Conservation (phyloP, 2,329 filamentous ascomycete species). For the Calonectria pauciramosa region DNA sequence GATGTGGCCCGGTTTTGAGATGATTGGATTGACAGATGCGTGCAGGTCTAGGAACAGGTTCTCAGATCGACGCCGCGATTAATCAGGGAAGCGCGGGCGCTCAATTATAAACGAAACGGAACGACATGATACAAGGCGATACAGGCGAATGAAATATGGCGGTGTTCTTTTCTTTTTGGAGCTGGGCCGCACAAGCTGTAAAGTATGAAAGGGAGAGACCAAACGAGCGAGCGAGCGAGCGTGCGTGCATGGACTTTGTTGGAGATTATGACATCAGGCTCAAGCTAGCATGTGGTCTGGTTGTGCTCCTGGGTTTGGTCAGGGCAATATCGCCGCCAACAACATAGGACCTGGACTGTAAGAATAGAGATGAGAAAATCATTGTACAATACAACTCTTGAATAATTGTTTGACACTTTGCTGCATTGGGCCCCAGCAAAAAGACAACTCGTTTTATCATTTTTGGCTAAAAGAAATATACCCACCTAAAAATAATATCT, state of each 20-base stretch:
- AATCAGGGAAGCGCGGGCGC: background rate
- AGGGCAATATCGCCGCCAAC: background rate
- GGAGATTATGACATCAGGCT: background rate
- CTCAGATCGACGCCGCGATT: background rate
- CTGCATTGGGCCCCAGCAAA: too few relatives aligned
- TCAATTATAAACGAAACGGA: background rate
- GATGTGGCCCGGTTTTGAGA: conserved; percentile 49
- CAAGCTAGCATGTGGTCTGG: background rate
- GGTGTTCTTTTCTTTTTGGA: background rate
- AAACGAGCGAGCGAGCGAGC: background rate
- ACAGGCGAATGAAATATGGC: background rate
- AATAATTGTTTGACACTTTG: too few relatives aligned
- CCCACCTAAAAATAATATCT: too few relatives aligned
- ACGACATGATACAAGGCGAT: background rate
- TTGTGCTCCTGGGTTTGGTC: background rate
- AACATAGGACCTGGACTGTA: background rate
- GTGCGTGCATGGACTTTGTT: background rate
- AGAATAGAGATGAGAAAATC: background rate
- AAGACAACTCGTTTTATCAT: too few relatives aligned
- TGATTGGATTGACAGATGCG: background rate
- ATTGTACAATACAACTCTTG: too few relatives aligned
- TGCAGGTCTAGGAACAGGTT: background rate
- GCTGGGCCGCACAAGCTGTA: background rate
- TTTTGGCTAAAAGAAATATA: too few relatives aligned
- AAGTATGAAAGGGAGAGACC: background rate